A percentile compares a stretch with the other conserved stretches of the same genome.
Conservation (phyloP, 2,329 filamentous ascomycete genomes). For the Trichoderma semiorbis region DNA sequence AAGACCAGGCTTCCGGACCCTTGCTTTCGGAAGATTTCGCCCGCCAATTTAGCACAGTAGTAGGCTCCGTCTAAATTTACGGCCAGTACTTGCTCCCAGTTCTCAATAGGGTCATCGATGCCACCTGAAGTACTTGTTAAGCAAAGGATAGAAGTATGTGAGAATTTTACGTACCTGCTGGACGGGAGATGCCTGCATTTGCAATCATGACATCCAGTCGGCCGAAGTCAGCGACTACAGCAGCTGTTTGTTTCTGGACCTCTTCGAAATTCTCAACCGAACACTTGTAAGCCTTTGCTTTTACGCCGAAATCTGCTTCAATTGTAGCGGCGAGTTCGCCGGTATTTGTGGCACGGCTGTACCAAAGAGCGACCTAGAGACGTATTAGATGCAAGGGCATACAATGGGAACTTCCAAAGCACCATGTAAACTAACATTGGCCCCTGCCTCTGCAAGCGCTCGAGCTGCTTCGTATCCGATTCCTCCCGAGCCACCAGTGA, state of each 20-base stretch:
- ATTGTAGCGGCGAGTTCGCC: constrained; percentile 11
- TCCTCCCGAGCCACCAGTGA: constrained; percentile 21
- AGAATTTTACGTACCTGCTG: constrained; percentile 28
- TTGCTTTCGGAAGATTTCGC: not conserved
- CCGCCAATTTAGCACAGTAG: not conserved
- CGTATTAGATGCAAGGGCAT: not conserved
- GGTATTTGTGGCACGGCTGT: not conserved
- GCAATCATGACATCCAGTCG: constrained; percentile 35
- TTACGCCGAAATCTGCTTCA: constrained; percentile 21
- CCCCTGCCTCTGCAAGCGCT: constrained; percentile 21
- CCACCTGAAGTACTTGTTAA: not conserved
- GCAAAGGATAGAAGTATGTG: constrained; percentile 24
- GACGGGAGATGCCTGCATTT: constrained; percentile 36
- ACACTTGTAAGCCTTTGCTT: constrained; percentile 20
- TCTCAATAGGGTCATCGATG: not conserved
- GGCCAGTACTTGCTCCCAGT: not conserved
- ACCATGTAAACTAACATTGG: constrained; percentile 14
- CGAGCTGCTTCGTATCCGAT: constrained; percentile 21
- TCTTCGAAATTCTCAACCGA: constrained; percentile 23
- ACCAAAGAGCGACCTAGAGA: not conserved
- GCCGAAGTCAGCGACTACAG: constrained; percentile 32
- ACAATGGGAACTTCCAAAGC: not conserved
- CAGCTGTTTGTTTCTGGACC: constrained; percentile 22
- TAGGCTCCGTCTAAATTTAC: not conserved
- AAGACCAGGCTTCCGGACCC: not conserved